These are phyloP conservation scores for Colletotrichum graminicola DNA, from an alignment of 2,329 filamentous ascomycete species.

Conservation along the genomic window DNA sequence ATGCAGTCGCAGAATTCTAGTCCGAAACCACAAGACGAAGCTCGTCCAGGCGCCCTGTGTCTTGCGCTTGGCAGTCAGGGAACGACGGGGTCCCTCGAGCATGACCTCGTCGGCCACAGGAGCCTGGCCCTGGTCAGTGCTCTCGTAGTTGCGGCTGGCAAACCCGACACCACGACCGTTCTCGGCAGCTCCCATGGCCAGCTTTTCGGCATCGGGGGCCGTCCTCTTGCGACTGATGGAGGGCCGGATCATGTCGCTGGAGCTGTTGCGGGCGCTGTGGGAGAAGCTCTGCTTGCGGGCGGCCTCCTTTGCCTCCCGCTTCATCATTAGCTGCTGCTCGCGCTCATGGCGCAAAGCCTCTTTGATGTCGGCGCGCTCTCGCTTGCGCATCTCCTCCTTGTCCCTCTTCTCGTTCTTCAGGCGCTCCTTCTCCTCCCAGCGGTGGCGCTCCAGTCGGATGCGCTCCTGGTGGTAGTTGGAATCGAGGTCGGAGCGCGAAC, in stretches of 20 bases:
- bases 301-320: conserved; percentile 42
- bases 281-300: conserved; percentile 56
- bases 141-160: conserved; percentile 61
- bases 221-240: conserved; percentile 48
- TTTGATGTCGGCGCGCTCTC: conserved; percentile 69
- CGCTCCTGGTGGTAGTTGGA: conserved; percentile 65
- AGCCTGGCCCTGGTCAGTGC: conserved; percentile 51
- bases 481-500: conserved; percentile 71
- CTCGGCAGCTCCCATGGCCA: conserved; percentile 44
- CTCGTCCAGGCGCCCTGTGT: conserved; percentile 73
- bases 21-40: conserved; percentile 74
- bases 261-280: conserved; percentile 49
- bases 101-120: conserved; percentile 57
- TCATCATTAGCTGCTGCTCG: conserved; percentile 50
- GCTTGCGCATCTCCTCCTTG: conserved; percentile 68
- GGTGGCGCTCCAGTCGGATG: conserved; percentile 71
- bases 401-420: conserved; percentile 73
- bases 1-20: conserved; percentile 61
- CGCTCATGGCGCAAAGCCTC: conserved; percentile 66
- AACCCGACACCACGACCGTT: conserved; percentile 48
- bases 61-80: conserved; percentile 67
- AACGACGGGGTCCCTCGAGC: conserved; percentile 58
- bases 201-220: conserved; percentile 54
- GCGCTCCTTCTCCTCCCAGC: conserved; percentile 72
- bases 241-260: conserved; percentile 49